These are phyloP conservation scores for Citeromyces nyonsensis DNA, from an alignment of 805 yeast genomes.

Conservation along the genomic window DNA sequence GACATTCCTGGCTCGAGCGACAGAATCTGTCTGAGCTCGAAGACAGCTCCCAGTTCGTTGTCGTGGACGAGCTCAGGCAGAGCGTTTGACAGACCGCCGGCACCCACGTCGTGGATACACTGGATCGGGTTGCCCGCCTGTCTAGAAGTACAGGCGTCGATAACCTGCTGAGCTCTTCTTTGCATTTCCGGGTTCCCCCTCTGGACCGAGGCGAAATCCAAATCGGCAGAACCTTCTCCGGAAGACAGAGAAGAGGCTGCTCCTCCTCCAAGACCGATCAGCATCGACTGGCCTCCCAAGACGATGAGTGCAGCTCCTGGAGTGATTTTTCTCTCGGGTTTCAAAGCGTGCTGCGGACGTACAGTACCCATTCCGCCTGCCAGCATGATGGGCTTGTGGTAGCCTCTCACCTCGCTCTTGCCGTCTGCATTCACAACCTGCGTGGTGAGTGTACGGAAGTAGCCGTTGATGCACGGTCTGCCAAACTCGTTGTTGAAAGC, in stretches of 20 bases:
- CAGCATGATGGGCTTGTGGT: slow-evolving; percentile 97
- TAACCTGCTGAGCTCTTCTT: slow-evolving; percentile 97
- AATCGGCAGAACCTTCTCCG: slow-evolving; percentile 90
- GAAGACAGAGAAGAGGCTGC: slow-evolving; percentile 97
- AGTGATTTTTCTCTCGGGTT: slow-evolving; percentile 64
- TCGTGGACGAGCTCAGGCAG: slow-evolving; percentile 96
- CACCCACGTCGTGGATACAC: slow-evolving; percentile 97
- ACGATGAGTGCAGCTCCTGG: slow-evolving; percentile 89
- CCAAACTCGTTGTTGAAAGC: slow-evolving; percentile 98
- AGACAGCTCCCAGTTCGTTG: slow-evolving; percentile 86
- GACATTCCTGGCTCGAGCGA: slow-evolving; percentile 96
- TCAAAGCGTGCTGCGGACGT: slow-evolving; percentile 83
- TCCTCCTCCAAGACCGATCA: slow-evolving; percentile 98
- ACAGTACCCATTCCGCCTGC: slow-evolving; percentile 99
- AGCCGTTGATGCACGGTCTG: slow-evolving; percentile 93
- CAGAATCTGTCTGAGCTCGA: slow-evolving; percentile 81
- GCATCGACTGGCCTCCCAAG: slow-evolving; percentile 94
- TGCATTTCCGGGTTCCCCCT: slow-evolving; percentile 99
- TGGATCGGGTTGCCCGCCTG: slow-evolving; percentile 71
- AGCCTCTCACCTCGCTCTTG: slow-evolving; percentile 74
- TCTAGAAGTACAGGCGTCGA: slow-evolving; percentile 80
- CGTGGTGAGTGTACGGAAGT: slow-evolving; percentile 89
- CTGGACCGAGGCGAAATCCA: slow-evolving; percentile 97
- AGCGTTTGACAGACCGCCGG: slow-evolving; percentile 97
- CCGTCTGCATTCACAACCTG: slow-evolving; percentile 47